These are phyloP conservation scores for Gorgonomyces haynaldii DNA, from an alignment of 192 early-diverging fungal genomes.

Conservation along the genomic window DNA sequence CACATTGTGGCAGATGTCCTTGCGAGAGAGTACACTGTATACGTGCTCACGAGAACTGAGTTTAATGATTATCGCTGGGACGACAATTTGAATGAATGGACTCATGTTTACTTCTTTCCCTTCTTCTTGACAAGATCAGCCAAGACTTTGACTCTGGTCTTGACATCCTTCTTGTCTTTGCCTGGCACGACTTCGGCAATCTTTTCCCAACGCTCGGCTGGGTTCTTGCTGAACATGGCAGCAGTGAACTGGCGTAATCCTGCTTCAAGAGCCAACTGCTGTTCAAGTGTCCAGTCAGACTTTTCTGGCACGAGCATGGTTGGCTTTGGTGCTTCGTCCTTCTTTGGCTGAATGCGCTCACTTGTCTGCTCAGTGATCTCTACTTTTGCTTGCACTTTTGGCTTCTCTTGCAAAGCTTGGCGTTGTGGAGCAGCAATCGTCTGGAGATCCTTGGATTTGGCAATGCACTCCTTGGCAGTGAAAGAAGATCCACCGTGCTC, in stretches of 20 bases:
- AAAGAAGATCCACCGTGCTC: background rate
- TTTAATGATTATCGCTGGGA: no score
- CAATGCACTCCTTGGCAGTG: background rate
- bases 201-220: constrained; percentile 38
- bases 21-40: constrained; percentile 1
- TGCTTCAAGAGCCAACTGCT: constrained; percentile 31
- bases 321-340: background rate
- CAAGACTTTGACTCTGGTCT: constrained; percentile 38
- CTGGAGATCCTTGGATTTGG: background rate
- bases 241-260: constrained; percentile 38
- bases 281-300: constrained; percentile 26
- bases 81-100: no score
- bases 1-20: background rate
- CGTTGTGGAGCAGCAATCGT: constrained; percentile 9
- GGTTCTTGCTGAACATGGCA: constrained; percentile 15
- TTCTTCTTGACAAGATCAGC: no score
- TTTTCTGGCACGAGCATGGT: constrained; percentile 14
- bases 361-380: constrained; percentile 6
- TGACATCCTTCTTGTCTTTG: constrained; percentile 37
- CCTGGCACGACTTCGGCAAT: constrained; percentile 34
- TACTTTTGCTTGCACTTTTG: constrained; percentile 1
- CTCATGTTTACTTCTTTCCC: no score
- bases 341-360: constrained; percentile 11
- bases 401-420: constrained; percentile 4
- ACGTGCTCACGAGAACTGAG: no score